These are phyloP conservation scores for Chalciporus sphaerocephalus DNA, from an alignment of 768 basidiomycete species.

Conservation along the genomic window DNA sequence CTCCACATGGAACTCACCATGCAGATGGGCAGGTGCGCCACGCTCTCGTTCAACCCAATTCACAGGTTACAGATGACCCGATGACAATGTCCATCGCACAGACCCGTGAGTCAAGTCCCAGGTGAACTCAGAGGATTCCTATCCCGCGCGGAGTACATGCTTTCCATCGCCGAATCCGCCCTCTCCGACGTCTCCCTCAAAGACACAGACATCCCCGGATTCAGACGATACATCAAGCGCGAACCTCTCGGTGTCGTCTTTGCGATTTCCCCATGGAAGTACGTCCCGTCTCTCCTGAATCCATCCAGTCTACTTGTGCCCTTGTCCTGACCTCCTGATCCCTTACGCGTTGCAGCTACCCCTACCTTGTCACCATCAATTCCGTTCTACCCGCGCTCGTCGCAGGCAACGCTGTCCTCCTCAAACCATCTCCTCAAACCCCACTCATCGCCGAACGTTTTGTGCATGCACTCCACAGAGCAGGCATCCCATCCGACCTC, in stretches of 20 bases:
- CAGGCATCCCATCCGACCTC: conserved; percentile 73
- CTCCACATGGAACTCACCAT: conserved; percentile 66
- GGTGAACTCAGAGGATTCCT: conserved; percentile 81
- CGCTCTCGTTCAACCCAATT: neutral
- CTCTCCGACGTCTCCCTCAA: conserved; percentile 72
- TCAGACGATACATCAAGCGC: conserved; percentile 78
- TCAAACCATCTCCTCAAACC: conserved; percentile 97
- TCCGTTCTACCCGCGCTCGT: conserved; percentile 88
- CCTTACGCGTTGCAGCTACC: conserved; percentile 50
- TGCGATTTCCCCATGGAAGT: conserved; percentile 93
- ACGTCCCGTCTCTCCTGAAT: conserved; percentile 29
- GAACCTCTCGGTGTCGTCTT: conserved; percentile 83
- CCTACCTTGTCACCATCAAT: conserved; percentile 88
- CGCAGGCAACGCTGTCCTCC: conserved; percentile 83
- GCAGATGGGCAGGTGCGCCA: conserved; percentile 85
- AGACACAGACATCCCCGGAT: conserved; percentile 78
- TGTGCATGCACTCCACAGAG: conserved; percentile 58
- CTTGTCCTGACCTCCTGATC: conserved; percentile 1
- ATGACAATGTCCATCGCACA: conserved; percentile 24
- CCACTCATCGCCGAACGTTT: conserved; percentile 85
- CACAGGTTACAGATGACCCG: neutral
- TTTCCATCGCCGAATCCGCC: conserved; percentile 72
- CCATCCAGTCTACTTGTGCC: too few relatives aligned
- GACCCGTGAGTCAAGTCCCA: conserved; percentile 72
- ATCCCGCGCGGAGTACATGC: conserved; percentile 78